Evolutionary conservation across 805 yeast species (phyloP), one percentile per base, ranked within the genome.

Genomic region (Grigorovia transvaalensis): DNA sequence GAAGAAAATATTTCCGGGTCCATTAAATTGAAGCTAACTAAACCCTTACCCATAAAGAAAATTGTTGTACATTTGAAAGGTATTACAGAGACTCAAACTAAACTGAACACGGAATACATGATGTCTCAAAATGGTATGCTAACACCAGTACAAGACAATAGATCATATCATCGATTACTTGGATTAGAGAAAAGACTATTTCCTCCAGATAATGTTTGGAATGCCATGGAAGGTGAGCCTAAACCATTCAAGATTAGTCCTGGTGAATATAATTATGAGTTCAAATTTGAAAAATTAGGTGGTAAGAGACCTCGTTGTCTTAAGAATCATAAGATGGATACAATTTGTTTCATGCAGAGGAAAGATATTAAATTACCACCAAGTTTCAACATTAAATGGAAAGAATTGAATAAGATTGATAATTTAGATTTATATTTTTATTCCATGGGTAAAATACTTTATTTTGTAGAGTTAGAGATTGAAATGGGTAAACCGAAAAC

Each of bases 51-150:
- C 27, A 58, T 71, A 11, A 56, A 59, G 46, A 50, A 58, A 44
- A 63, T 70, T 57, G 85, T 71, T 61, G 77, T 77, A 65, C 90
- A 95, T 65, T 74, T 81, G 29, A 61, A 59, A 48, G 68, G 66
- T 5, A 60, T 59, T 41, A 52, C 62, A 15, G 65, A 64, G 49
- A 63, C 69, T 0, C 47, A 58, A 18, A 62, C 66, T 1, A 61
- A 59, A 43, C 50, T 59, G 33, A 66, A 61, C 49, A 52, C 59
- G 13, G 56, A 55, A 9, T 53, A 54, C 45, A 50, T 57, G 48
- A 53, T 58, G 48, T 52, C 56, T n/a, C 64, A 58, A 40, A 56
- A 57, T 46, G 61, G 63, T 12, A 47, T 62, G 50, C 53, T 62
- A 54, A 56, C 56, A n/a, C 67, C 66, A 0, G 57, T 57, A 8